Evolutionary conservation across 352 stramenopile species (phyloP), one percentile per base, ranked within the genome.

Genomic region (Pythium folliculosum): DNA sequence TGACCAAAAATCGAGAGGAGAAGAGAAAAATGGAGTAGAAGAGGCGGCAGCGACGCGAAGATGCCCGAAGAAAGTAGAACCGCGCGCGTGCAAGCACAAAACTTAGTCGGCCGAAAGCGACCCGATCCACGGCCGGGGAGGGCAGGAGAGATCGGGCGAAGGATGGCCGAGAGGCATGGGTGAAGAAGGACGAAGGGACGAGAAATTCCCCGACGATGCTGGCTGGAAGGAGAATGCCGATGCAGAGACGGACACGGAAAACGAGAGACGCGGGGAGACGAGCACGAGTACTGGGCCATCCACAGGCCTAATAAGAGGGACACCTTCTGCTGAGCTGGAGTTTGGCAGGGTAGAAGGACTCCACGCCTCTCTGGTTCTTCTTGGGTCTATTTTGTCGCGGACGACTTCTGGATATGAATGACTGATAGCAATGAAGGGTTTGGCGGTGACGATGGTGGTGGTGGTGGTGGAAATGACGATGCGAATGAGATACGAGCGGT

Each of bases 321-420:
- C 27, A 5, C 5, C 27, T 32, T 32, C 27, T 32, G 27, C 27
- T 32, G 27, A 32, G 27, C 27, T 32, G 27, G 27, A 5, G 27
- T 32, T 32, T 32, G 27, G 27, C 27, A 32, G 2, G n/a, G 27
- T 5, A 32, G 14, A 47, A 47, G 5, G 40, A 47, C 13, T 16
- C 40, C 12, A 27, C 32, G 13, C 30, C 52, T 35, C 35, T 59
- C 35, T 32, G 19, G 30, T 50, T 49, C 45, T 54, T 48, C 45
- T 57, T 55, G 35, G 49, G 60, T 69, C 63, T 61, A 64, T 63
- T 56, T 63, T 30, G 43, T 60, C 17, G 51, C 14, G 47, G 61
- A 56, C 23, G 56, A 30, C 51, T 54, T 32, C 58, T 65, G 58
- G 54, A 58, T 60, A 75, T 74, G 57, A 73, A 79, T 65, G 74